A percentile compares a stretch with the other conserved stretches of the same genome.
phyloP scores from a whole-genome alignment of 352 stramenopile genomes.

The Thalassiosira hispida region DNA sequence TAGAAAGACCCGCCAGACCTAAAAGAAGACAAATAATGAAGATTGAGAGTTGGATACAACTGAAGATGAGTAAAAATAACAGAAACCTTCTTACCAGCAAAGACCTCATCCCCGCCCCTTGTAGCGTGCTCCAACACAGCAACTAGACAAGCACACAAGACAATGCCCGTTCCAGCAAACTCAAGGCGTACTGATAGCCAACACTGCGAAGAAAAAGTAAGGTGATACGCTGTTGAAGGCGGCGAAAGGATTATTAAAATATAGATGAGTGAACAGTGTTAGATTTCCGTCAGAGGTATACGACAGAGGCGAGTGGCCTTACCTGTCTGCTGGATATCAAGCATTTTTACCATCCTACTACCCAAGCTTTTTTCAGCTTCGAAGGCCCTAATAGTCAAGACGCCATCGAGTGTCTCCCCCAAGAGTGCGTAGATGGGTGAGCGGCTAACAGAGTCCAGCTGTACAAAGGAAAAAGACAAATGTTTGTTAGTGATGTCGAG shows the following conservation, averaged over 20 bases:
- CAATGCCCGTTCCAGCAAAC: constrained; percentile 90
- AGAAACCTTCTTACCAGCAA: constrained; percentile 78
- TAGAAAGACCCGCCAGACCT: constrained; percentile 89
- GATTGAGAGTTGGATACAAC: neutral
- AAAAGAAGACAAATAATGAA: neutral
- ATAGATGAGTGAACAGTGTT: too few species aligned
- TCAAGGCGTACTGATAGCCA: constrained; percentile 96
- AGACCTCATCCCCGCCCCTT: constrained; percentile 58
- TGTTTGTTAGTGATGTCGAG: neutral
- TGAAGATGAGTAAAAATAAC: constrained; percentile 13
- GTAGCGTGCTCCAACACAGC: constrained; percentile 78
- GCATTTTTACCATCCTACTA: constrained; percentile 60
- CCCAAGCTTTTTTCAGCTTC: constrained; percentile 75
- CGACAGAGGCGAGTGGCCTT: neutral
- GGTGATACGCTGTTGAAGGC: constrained; percentile 88
- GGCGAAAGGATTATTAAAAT: neutral
- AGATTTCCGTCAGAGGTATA: neutral
- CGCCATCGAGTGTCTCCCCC: constrained; percentile 90
- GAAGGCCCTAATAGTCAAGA: constrained; percentile 83
- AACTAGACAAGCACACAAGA: constrained; percentile 90
- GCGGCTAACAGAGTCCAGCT: constrained; percentile 86
- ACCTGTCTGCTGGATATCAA: constrained; percentile 60
- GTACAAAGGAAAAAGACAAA: neutral
- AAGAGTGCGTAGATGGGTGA: constrained; percentile 95
- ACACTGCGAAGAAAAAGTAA: constrained; percentile 91